Evolutionary conservation across 768 basidiomycete genomes (phyloP), one percentile per base, ranked within the genome.

Genomic region (Cystofilobasidium capitatum): DNA sequence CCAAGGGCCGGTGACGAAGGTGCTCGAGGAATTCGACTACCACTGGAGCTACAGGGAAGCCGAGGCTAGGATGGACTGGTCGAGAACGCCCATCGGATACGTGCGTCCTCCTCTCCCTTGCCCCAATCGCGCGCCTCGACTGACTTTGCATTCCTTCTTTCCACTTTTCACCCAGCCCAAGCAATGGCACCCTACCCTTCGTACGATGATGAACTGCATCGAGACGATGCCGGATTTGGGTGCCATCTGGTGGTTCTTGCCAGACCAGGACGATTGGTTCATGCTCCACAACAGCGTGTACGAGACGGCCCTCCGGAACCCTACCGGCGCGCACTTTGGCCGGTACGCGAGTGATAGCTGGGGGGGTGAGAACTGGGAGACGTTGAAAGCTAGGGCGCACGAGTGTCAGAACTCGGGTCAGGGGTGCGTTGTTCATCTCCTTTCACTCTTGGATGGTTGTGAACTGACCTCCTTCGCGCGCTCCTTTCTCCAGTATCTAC

Each of bases 191-290:
- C 22, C 29, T 13, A n/a, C 45, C 14, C 58, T 66, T 9, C 24
- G 47, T 1, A 66, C 57, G 22, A 3, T 60, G 17, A 31, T 66
- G 2, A 44, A 60, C 22, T 29, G 36, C 33, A 33, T 59, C 1
- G 55, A 58, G 35, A 26, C 33, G 14, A 58, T 60, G 45, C 39
- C 65, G 3, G 33, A 66, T 12, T 22, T 59, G 57, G 44, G 20
- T 20, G 33, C 35, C 36, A 16, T 59, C 44, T 37, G 65, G 65
- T 66, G 63, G 63, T 54, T 20, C 6, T 17, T 42, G 8, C 37
- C 39, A 6, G 39, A 49, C 36, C 37, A 49, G 31, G n/a, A 39
- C 29, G 65, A 66, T 24, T 66, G 57, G 57, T 17, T 66, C 37
- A 33, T 66, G 0, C 13, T 66, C 13, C 57, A 55, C 44, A 33